phyloP scores from a whole-genome alignment of 345 rosid genomes.

The Eucalyptus marginata region DNA sequence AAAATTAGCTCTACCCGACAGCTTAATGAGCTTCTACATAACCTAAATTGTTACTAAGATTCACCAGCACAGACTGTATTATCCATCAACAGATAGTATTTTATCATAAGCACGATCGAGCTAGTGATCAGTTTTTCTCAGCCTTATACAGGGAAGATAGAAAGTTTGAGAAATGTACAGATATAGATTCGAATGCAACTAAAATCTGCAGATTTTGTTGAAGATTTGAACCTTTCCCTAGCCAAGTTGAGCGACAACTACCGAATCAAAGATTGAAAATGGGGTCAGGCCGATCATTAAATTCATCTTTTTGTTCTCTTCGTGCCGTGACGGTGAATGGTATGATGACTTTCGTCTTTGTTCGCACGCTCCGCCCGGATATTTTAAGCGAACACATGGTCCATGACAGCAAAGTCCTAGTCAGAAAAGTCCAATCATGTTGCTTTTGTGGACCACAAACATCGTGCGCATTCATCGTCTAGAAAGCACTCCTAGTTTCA shows the following conservation, averaged over 20 bases:
- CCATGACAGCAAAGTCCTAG: not conserved
- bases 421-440: not conserved
- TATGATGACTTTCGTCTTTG: not conserved
- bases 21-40: not conserved
- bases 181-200: not conserved
- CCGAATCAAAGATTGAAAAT: not conserved
- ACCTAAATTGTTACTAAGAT: not conserved
- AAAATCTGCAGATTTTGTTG: not conserved
- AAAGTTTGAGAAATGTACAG: not conserved
- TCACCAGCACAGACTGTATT: not conserved
- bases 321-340: too few species aligned
- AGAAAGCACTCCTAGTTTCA: not conserved
- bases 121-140: not conserved
- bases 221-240: not conserved
- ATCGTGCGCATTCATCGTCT: not conserved
- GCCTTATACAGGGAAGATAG: not conserved
- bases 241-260: not conserved
- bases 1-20: not conserved
- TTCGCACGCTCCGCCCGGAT: not conserved
- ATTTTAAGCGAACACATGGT: not conserved
- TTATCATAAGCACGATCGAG: not conserved
- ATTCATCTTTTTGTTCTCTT: not conserved
- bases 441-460: not conserved
- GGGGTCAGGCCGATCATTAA: not conserved
- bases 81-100: not conserved